These are phyloP conservation scores for Gnomoniopsis sp. DNA, from an alignment of 2,329 filamentous ascomycete species.

Conservation along the genomic window DNA sequence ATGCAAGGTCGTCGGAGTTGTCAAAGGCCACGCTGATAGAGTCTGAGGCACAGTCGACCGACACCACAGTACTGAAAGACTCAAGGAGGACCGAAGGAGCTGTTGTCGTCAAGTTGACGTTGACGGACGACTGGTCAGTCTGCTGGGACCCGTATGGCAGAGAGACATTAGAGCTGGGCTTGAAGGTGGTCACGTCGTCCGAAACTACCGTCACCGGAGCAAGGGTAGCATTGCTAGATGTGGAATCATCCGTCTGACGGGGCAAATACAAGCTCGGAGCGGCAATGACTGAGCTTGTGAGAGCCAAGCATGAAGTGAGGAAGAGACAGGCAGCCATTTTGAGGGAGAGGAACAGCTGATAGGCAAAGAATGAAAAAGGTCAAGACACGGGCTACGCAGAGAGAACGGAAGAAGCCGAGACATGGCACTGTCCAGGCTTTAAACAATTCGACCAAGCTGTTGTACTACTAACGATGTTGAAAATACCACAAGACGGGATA, in stretches of 20 bases:
- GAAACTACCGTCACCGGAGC: neutral
- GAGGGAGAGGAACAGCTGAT: neutral
- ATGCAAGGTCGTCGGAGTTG: constrained; percentile 3
- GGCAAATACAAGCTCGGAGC: neutral
- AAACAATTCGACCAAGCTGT: neutral
- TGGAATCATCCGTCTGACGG: constrained; percentile 3
- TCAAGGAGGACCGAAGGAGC: constrained; percentile 11
- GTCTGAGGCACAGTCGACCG: constrained; percentile 8
- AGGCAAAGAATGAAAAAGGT: neutral
- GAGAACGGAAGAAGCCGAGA: neutral
- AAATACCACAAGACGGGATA: neutral
- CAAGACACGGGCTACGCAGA: neutral
- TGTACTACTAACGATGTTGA: neutral
- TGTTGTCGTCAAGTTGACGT: constrained; percentile 4
- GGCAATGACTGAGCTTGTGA: constrained; percentile 2
- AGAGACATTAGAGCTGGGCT: constrained; percentile 3
- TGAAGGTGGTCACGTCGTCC: neutral
- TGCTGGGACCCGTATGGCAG: constrained; percentile 5
- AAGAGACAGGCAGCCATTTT: constrained; percentile 1
- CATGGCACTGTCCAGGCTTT: neutral
- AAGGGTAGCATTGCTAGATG: constrained; percentile 11
- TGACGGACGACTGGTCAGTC: constrained; percentile 6
- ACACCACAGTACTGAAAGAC: constrained; percentile 4
- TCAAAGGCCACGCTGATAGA: constrained; percentile 11
- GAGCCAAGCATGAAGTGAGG: neutral